Percentiles rank a stretch among this genome's conserved stretches.
Evolutionary conservation across 768 basidiomycete genomes (phyloP).

Genomic region (Gyrodon lividus): DNA sequence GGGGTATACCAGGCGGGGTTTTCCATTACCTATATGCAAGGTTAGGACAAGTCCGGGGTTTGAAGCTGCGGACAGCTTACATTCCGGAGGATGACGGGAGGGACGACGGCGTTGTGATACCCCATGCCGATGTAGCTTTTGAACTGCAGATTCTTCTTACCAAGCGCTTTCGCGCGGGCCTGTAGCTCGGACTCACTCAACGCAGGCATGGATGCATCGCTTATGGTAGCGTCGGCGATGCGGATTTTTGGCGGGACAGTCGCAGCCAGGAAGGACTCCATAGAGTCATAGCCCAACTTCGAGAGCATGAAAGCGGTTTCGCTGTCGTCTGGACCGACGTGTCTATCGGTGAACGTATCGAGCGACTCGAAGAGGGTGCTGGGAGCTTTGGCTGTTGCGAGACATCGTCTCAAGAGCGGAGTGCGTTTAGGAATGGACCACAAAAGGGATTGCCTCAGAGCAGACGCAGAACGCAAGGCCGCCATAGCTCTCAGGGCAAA

Average conservation of each 20-base stretch:
- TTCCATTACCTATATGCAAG: constrained; percentile 67
- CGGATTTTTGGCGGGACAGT: constrained; percentile 83
- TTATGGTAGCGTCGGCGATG: constrained; percentile 57
- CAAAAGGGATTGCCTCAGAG: constrained; percentile 19
- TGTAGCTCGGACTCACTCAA: constrained; percentile 87
- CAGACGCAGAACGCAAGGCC: constrained; percentile 27
- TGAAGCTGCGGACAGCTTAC: constrained; percentile 41
- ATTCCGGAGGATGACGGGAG: constrained; percentile 93
- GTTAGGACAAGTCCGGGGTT: constrained; percentile 5
- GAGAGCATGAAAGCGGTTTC: constrained; percentile 83
- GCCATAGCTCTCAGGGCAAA: constrained; percentile 25
- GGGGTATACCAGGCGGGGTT: constrained; percentile 99
- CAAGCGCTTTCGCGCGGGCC: constrained; percentile 71
- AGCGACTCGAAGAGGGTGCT: constrained; percentile 75
- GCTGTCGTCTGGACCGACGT: constrained; percentile 87
- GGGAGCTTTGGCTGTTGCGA: constrained; percentile 63
- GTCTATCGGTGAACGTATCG: constrained; percentile 87
- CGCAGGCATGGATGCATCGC: constrained; percentile 65
- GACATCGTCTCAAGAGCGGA: constrained; percentile 33
- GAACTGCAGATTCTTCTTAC: constrained; percentile 74
- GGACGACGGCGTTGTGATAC: constrained; percentile 91
- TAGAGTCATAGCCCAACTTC: constrained; percentile 76
- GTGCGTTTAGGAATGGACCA: constrained; percentile 17
- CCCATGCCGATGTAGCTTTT: constrained; percentile 99
- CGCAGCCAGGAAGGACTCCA: constrained; percentile 84